phyloP scores from a whole-genome alignment of 768 basidiomycete genomes.

The Pleurotus citrinopileatus region DNA sequence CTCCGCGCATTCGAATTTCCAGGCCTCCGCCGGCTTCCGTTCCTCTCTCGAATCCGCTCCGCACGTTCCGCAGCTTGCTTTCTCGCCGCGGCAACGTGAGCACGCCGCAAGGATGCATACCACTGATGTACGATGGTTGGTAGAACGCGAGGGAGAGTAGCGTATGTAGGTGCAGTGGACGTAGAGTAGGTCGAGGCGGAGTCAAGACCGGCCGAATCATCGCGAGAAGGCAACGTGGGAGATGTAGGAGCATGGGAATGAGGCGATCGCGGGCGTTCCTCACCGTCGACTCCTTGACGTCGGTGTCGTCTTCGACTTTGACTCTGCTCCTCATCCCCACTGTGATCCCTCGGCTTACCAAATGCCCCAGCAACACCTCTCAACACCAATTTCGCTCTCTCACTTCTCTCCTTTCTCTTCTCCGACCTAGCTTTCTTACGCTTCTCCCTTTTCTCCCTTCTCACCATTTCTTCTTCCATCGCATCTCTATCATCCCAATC shows the following conservation, averaged over 20 bases:
- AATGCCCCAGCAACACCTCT: slow-evolving; percentile 56
- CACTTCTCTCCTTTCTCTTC: slow-evolving; percentile 44
- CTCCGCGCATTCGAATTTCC: slow-evolving; percentile 24
- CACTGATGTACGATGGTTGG: slow-evolving; percentile 46
- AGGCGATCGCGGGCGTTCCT: background rate
- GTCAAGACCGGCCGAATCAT: slow-evolving; percentile 3
- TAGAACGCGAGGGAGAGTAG: slow-evolving; percentile 31
- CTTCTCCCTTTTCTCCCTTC: slow-evolving; percentile 52
- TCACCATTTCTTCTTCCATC: slow-evolving; percentile 59
- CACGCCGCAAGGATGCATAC: slow-evolving; percentile 63
- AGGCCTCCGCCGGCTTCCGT: slow-evolving; percentile 13
- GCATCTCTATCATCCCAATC: slow-evolving; percentile 46
- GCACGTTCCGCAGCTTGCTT: slow-evolving; percentile 67
- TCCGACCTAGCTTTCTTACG: slow-evolving; percentile 46
- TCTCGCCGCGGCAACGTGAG: slow-evolving; percentile 68
- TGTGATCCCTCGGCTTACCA: slow-evolving; percentile 15
- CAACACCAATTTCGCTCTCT: slow-evolving; percentile 56
- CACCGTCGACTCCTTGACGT: background rate
- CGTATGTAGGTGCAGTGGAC: slow-evolving; percentile 11
- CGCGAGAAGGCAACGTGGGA: slow-evolving; percentile 3
- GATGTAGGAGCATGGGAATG: slow-evolving; percentile 10
- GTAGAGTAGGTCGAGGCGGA: slow-evolving; percentile 15
- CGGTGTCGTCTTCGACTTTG: background rate
- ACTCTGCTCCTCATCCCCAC: slow-evolving; percentile 3
- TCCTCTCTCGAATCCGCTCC: slow-evolving; percentile 59